phyloP scores from a whole-genome alignment of 2,329 filamentous ascomycete genomes.

The Rhynchosporium agropyri region DNA sequence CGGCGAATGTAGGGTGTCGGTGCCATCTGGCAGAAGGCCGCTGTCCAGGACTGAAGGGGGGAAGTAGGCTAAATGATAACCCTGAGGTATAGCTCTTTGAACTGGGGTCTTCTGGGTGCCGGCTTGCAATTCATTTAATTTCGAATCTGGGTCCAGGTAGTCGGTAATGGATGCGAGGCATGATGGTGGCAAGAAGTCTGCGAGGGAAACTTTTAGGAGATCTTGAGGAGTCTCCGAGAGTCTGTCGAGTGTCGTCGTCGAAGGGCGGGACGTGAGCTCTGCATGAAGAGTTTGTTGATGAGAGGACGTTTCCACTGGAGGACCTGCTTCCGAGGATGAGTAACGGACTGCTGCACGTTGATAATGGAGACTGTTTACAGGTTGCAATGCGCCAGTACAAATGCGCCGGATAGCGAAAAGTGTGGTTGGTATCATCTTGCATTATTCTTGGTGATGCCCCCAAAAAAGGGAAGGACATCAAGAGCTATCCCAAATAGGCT shows the following conservation, averaged over 20 bases:
- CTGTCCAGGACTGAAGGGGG: conserved; percentile 66
- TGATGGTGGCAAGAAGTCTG: conserved; percentile 53
- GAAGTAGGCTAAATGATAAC: conserved; percentile 88
- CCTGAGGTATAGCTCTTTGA: conserved; percentile 51
- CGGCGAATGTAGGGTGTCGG: conserved; percentile 77
- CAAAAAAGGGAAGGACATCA: too few species aligned
- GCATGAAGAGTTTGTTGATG: conserved; percentile 29
- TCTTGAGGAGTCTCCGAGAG: conserved; percentile 64
- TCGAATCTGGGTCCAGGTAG: not conserved
- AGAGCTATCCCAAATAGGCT: too few species aligned
- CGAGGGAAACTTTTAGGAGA: conserved; percentile 65
- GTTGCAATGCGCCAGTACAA: not conserved
- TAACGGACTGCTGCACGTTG: not conserved
- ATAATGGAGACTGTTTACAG: not conserved
- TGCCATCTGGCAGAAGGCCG: conserved; percentile 76
- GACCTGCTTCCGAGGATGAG: not conserved
- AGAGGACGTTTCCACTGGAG: not conserved
- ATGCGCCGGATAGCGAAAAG: conserved; percentile 9
- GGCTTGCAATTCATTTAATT: not conserved
- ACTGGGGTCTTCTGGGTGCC: not conserved
- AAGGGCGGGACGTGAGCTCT: conserved; percentile 33
- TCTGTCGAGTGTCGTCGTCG: conserved; percentile 48
- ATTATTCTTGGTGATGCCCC: not conserved
- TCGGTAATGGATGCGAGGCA: conserved; percentile 33
- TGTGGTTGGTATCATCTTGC: conserved; percentile 24